Percentiles rank a stretch among this genome's conserved stretches.
These are phyloP conservation scores for Fusarium sp. DNA, from an alignment of 2,329 filamentous ascomycete species.

Conservation along the genomic window DNA sequence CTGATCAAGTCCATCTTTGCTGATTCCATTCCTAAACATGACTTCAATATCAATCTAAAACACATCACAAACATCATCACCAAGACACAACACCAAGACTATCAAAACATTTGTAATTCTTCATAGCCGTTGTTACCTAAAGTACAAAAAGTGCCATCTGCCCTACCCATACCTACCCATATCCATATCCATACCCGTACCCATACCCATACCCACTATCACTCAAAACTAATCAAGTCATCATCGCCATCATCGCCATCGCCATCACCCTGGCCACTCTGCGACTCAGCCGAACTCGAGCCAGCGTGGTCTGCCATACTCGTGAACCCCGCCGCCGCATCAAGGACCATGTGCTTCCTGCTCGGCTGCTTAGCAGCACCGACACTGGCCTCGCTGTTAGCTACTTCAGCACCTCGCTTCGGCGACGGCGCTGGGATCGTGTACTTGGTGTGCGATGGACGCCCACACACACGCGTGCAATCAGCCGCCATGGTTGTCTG, in stretches of 20 bases:
- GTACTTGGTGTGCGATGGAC: neutral
- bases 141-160: neutral
- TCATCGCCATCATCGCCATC: neutral
- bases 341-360: slow-evolving; percentile 13
- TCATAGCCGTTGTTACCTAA: neutral
- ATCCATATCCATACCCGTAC: neutral
- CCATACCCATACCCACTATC: neutral
- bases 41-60: neutral
- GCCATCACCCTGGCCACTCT: neutral
- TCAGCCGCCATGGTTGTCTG: neutral
- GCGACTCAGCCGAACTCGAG: neutral
- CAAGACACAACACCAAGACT: neutral
- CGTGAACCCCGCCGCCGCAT: slow-evolving; percentile 13
- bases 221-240: slow-evolving; percentile 31
- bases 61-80: neutral
- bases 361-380: neutral
- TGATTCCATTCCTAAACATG: neutral
- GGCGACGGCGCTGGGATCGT: neutral
- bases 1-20: neutral
- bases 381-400: neutral
- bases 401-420: neutral
- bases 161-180: neutral
- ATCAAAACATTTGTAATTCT: neutral
- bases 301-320: neutral
- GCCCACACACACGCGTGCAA: neutral